phyloP scores from a whole-genome alignment of 305 asterid genomes.

The Solanum aculeatissimum region DNA sequence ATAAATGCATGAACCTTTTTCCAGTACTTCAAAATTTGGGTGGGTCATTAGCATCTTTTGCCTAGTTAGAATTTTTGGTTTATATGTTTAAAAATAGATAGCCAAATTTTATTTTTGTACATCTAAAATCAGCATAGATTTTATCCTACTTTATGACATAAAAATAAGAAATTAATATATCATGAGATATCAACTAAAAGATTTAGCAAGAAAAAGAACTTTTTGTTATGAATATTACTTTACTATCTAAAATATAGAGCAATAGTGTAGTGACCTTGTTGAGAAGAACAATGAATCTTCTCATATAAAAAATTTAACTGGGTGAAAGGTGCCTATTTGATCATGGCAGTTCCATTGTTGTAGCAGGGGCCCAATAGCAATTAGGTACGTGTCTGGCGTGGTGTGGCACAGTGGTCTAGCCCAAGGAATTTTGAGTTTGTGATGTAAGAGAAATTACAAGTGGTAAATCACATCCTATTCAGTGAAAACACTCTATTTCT shows the following conservation, averaged over 20 bases:
- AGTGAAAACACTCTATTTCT: background rate
- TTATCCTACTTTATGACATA: background rate
- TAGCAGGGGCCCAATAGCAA: background rate
- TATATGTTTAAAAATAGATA: background rate
- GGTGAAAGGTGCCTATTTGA: background rate
- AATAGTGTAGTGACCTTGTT: background rate
- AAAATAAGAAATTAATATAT: background rate
- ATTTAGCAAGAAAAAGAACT: background rate
- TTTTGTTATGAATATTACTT: background rate
- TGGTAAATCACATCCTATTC: background rate
- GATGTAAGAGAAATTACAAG: background rate
- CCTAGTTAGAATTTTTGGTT: background rate
- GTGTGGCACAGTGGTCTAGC: background rate
- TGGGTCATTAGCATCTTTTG: background rate
- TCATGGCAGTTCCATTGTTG: background rate
- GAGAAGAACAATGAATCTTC: background rate
- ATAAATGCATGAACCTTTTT: too few relatives aligned
- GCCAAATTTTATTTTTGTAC: background rate
- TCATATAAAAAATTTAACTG: background rate
- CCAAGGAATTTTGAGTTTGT: background rate
- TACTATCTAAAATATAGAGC: background rate
- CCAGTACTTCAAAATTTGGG: too few relatives aligned
- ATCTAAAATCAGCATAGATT: background rate
- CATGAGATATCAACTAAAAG: background rate
- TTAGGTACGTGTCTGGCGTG: background rate